Base-by-base conservation (phyloP, 2,329 filamentous ascomycete genomes). In the Tolypocladium cylindrosporum region DNA sequence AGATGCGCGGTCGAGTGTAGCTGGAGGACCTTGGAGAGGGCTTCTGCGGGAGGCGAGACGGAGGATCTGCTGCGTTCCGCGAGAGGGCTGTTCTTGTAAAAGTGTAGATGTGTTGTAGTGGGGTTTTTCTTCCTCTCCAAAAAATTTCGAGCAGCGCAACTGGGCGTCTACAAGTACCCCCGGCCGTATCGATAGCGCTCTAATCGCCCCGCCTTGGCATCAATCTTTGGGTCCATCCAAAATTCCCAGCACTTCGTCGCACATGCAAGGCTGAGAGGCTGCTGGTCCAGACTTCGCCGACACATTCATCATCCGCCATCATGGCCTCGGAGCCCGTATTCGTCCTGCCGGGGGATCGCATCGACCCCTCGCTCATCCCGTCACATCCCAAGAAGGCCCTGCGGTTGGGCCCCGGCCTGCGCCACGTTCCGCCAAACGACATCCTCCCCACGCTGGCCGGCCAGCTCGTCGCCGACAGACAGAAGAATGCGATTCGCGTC, bases 331-430 rank as follows among this genome's bases (percentile, higher is more conserved):
- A 83, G 36, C 74, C 78, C n/a, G 75, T 75, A 53, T 77, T 93
- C 61, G 83, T 97, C 61, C 83, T 97, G 8, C 94, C 94, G 0
- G 92, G 94, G 63, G 91, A 97, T 65, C 69, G 76, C 39, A 80
- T 97, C 52, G 83, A 90, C 59, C 71, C 81, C 1, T 78, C 82
- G 34, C 74, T 82, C 41, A 79, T 96, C 42, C 90, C 90, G 2
- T 82, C 82, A 37, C 80, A 87, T 61, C 79, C 81, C 54, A 90
- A 86, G 64, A 78, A 84, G 61, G 84, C 90, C 43, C 78, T 96
- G 62, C 90, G 89, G 58, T 81, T 97, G 34, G 92, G 92, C 36
- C 89, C 91, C 19, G 92, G 92, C 57, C 80, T 97, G 58, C 88
- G 88, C 61, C 86, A 95, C 71, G 85, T 91, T 60, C 89, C 90